Evolutionary conservation across 768 basidiomycete genomes (phyloP), one percentile per base, ranked within the genome.

Genomic region (Rubroboletus pulcherrimus): DNA sequence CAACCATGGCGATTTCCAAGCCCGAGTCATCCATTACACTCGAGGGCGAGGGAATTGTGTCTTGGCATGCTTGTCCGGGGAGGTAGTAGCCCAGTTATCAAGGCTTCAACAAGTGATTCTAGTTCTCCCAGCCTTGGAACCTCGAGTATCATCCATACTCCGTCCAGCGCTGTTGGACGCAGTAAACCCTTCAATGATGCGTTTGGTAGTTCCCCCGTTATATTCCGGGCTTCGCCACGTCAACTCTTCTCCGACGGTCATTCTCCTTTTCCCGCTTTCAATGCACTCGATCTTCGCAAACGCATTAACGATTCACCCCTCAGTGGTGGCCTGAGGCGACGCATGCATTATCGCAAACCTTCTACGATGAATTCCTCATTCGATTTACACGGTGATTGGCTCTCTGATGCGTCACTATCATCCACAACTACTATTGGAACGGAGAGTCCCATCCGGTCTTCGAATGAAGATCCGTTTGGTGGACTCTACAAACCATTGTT

Each of bases 1-100:
- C 89, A 90, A 56, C 89, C 89, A 3, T 91, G 89, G 89, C 82
- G 87, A 37, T 89, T 84, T 65, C 83, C 86, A 8, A 91, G 87
- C 63, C 87, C 88, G 11, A 88, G 85, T 54, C 87, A 91, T 63
- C 88, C 88, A 2, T 71, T 90, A 40, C 85, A 89, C 68, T 84
- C 82, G 17, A 78, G 72, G 38, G 78, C 81, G 15, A 80, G 82
- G 35, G 85, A 89, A 54, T 65, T 88, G 17, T 85, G 85, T 31
- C 73, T 91, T 42, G 79, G 81, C 52, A 81, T 86, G 79, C 74
- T 89, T 30, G 77, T 81, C 40, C 77, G 76, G 15, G 81, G 80
- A 35, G 72, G 76, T 19, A 70, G 74, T 10, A 87, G 82, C 58
- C 83, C 79, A 17, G 57, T 75, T 55, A 57, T 78, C 46, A 77